Evolutionary conservation across 2,329 filamentous ascomycete species (phyloP).

Genomic region (Aureobasidium sp.): DNA sequence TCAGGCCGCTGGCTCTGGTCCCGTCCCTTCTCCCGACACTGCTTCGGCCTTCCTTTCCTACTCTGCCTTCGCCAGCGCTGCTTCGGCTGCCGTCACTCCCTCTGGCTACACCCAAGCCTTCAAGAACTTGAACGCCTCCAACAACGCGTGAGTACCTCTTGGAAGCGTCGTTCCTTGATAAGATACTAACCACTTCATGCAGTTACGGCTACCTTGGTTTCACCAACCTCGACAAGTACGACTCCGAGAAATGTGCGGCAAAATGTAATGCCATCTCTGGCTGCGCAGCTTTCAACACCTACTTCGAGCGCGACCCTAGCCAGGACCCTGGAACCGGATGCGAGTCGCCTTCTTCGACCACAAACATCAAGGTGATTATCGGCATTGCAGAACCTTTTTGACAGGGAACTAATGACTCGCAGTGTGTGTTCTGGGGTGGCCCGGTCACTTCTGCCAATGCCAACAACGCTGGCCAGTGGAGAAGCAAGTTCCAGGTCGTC

Average conservation of each 20-base stretch:
- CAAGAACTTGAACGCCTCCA: conserved; percentile 19
- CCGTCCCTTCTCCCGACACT: conserved; percentile 26
- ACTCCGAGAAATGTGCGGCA: conserved; percentile 24
- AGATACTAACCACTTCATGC: background rate
- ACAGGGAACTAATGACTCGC: background rate
- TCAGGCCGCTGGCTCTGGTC: conserved; percentile 16
- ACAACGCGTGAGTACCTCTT: conserved; percentile 2
- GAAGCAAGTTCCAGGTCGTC: conserved; percentile 25
- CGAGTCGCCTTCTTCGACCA: conserved; percentile 27
- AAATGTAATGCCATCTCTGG: conserved; percentile 24
- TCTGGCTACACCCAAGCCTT: conserved; percentile 23
- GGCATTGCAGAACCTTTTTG: background rate
- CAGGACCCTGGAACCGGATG: conserved; percentile 26
- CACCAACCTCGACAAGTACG: conserved; percentile 25
- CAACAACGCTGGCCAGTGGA: conserved; percentile 18
- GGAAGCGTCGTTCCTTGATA: background rate
- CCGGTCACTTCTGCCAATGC: conserved; percentile 14
- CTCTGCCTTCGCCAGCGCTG: conserved; percentile 20
- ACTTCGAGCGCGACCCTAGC: conserved; percentile 29
- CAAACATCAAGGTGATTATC: conserved; percentile 22
- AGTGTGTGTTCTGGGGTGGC: conserved; percentile 18
- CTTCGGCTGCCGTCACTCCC: conserved; percentile 20
- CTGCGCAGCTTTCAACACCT: conserved; percentile 30
- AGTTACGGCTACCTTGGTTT: conserved; percentile 25
- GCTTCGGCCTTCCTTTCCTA: conserved; percentile 23